Conservation (phyloP, 176 grass and related monocot species). For the Zoysia japonica region DNA sequence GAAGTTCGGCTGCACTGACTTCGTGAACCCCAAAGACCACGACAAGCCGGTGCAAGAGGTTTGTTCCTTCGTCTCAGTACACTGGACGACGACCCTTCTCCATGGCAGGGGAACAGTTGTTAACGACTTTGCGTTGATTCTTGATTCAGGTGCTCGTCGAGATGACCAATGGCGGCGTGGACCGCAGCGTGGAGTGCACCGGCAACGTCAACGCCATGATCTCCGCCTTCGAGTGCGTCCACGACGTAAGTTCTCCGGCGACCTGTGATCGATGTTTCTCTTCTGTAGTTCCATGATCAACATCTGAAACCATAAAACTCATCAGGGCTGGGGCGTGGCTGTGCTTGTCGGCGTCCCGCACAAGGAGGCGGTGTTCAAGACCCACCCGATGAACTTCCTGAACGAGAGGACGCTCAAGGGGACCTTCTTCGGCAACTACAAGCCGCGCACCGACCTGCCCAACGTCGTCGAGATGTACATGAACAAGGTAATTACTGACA, state of each 20-base stretch:
- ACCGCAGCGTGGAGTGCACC: slow-evolving; percentile 71
- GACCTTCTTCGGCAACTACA: slow-evolving; percentile 94
- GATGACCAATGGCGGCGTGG: slow-evolving; percentile 86
- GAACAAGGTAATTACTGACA: slow-evolving; percentile 43
- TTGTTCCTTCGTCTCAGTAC: not conserved
- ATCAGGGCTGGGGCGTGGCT: slow-evolving; percentile 82
- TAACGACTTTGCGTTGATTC: not conserved
- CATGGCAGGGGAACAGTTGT: not conserved
- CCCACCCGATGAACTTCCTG: slow-evolving; percentile 71
- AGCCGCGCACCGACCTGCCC: slow-evolving; percentile 67
- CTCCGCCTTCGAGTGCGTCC: slow-evolving; percentile 78
- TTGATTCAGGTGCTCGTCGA: slow-evolving; percentile 61
- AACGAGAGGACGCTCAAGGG: slow-evolving; percentile 84
- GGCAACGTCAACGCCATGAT: slow-evolving; percentile 87
- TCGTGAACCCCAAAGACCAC: slow-evolving; percentile 79
- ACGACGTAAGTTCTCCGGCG: slow-evolving; percentile 51
- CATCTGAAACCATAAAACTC: not conserved
- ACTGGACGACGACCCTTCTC: not conserved
- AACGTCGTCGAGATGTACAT: slow-evolving; percentile 88
- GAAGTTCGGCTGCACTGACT: slow-evolving; percentile 84
- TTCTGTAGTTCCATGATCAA: not conserved
- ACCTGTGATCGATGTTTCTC: not conserved
- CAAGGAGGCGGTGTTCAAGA: slow-evolving; percentile 80
- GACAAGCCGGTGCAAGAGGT: slow-evolving; percentile 81
- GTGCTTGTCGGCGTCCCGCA: slow-evolving; percentile 81